Base-by-base conservation (phyloP, 371 early-diverging fungal genomes). In the Mucor saturninus region DNA sequence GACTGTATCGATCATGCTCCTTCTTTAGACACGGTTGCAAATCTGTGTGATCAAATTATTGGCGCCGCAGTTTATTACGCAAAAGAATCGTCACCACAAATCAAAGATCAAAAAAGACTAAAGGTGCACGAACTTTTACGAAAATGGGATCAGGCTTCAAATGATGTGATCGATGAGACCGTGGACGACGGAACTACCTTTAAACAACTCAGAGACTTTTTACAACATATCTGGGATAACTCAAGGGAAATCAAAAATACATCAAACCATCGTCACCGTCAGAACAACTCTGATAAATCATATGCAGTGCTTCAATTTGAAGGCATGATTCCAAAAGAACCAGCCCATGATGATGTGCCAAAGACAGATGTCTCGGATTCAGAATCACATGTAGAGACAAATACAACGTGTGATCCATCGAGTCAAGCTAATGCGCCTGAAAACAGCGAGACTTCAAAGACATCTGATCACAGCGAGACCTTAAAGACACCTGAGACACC, bases 1-100 rank as follows among this genome's bases (percentile, higher is more conserved):
- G 58, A 72, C 13, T 30, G 64, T 4, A 64, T 77, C 15, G 49
- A 65, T 0, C 43, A 28, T 30, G 50, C 5, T 56, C 54, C 58
- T 61, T 8, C 45, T 21, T 55, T 65, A 11, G 46, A 61, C 5
- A 70, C 70, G 2, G 7, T 75, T 15, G 67, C 56, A 9, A 61
- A 68, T 52, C 30, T 75, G 4, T 73, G 72, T 40, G 79, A 79
- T 60, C 69, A 68, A 49, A 48, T 79, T 4, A 66, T 79, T 1
- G 76, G 79, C 15, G 65, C 72, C 11, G 64, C 79, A 11, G 53
- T 79, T 5, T 70, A 72, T 63, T 60, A 51, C 9, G 59, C 64
- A 55, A 67, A 64, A 38, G 66, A 68, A 38, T 50, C 65, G 4
- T 59, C 54, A n/a, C 45, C n/a, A 8, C 28, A 37, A 5, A 57